A percentile compares a stretch with the other conserved stretches of the same genome.
These are phyloP conservation scores for Teunomyces atbi DNA, from an alignment of 805 yeast genomes.

Conservation along the genomic window DNA sequence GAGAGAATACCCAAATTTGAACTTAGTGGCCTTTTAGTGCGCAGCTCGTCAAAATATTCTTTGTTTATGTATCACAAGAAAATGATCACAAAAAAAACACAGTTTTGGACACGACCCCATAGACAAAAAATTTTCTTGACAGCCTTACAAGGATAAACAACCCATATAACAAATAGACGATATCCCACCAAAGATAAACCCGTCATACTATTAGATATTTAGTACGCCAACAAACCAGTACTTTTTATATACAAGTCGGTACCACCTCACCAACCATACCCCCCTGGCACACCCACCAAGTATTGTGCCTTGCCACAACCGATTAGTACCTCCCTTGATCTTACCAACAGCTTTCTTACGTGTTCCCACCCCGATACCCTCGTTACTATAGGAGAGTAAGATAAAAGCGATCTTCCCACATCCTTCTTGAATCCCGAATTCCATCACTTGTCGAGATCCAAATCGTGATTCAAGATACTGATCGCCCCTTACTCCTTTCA, in stretches of 20 bases:
- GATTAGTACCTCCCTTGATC: not conserved
- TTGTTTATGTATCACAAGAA: constrained; percentile 1
- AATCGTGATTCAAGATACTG: constrained; percentile 1
- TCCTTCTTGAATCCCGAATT: not conserved
- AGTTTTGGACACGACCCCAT: not conserved
- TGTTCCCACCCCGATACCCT: constrained; percentile 2
- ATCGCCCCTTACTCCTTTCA: not conserved
- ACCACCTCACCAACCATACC: not conserved
- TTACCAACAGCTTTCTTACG: not conserved
- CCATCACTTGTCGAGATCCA: not conserved
- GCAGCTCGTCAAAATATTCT: not conserved
- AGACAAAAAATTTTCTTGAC: constrained; percentile 1
- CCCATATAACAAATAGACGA: constrained; percentile 2
- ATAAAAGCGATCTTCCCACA: not conserved
- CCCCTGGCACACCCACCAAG: not conserved
- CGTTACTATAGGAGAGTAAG: constrained; percentile 1
- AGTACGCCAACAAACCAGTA: constrained; percentile 4
- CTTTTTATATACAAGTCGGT: not conserved
- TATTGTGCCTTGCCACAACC: not conserved
- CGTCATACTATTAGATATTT: not conserved
- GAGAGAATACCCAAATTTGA: too few species aligned
- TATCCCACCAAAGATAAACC: not conserved
- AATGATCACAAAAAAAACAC: constrained; percentile 1
- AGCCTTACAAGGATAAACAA: not conserved
- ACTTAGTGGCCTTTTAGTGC: too few species aligned